Evolutionary conservation across 225 moss, liverwort and hornwort genomes (phyloP), one percentile per base, ranked within the genome.

Genomic region (Polytrichum formosum): DNA sequence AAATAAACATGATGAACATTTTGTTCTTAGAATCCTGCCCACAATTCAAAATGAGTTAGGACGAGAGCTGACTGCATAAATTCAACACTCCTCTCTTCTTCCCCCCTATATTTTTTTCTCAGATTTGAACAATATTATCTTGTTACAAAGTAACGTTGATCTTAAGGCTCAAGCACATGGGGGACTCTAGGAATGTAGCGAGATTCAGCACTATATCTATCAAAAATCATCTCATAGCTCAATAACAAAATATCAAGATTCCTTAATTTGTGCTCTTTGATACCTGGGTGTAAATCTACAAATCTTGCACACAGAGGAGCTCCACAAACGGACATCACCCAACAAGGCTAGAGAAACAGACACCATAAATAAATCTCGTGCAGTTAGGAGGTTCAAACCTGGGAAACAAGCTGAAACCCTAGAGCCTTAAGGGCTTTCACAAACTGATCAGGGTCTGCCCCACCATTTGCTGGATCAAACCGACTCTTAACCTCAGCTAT

Each of bases 401-500:
- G 83, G 66, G 91, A 87, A 63, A 83, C 68, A 55, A 77, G 80
- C 54, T 77, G 31, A 74, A 93, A 97, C 2, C 92, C 93, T 54
- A 88, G 85, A 18, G 85, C 76, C 74, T 80, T 81, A 31, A 92
- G 88, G 73, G 91, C 87, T 66, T 76, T 72, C 64, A 90, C 72
- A 69, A 91, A 89, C 33, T 87, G 74, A 53, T 69, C 74, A 23
- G 83, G 83, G 59, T 85, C 86, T 66, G 96, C 89, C 63, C 93
- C 90, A 70, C 85, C 92, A 72, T 90, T 94, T 28, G 79, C 92
- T 5, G 75, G 74, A 78, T 92, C 90, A 37, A 97, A 91, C 10
- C 92, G 90, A 76, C 97, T 94, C 73, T 83, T 90, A n/a, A 94
- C 91, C 79, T 98, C 91, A 26, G 94, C 92, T 81, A 92, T 88